Conservation (phyloP, 345 rosid species). For the Populus nigra region DNA sequence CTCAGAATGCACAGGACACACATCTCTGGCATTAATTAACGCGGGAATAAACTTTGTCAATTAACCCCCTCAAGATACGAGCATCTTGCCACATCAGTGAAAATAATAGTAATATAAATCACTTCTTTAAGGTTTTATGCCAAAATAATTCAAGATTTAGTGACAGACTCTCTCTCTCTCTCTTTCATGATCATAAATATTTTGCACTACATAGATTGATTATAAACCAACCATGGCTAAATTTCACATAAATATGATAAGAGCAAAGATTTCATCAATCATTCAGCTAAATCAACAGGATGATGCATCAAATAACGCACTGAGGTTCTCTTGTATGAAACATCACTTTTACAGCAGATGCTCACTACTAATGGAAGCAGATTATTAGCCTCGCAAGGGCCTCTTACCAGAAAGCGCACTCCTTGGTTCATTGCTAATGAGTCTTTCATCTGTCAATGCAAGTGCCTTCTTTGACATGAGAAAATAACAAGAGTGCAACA, state of each 20-base stretch:
- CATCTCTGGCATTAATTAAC: neutral
- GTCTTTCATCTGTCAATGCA: neutral
- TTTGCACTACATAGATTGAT: neutral
- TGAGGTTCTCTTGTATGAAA: neutral
- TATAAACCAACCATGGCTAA: neutral
- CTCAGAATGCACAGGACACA: neutral
- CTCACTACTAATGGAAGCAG: neutral
- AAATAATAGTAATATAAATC: neutral
- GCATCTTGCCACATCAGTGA: neutral
- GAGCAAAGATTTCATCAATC: no score
- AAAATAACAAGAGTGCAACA: neutral
- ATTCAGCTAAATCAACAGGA: no score
- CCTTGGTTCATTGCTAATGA: neutral
- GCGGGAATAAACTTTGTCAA: neutral
- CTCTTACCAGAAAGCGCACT: neutral
- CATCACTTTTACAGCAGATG: neutral
- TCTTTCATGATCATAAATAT: neutral
- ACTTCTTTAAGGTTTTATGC: neutral
- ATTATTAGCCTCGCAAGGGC: neutral
- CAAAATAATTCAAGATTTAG: neutral
- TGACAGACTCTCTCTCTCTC: neutral
- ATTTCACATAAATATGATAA: no score
- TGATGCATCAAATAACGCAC: neutral
- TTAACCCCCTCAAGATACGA: neutral
- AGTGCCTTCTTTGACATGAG: neutral